Evolutionary conservation across 1,284 basidiomycete species (phyloP).

Genomic region (Mycena citricolor): DNA sequence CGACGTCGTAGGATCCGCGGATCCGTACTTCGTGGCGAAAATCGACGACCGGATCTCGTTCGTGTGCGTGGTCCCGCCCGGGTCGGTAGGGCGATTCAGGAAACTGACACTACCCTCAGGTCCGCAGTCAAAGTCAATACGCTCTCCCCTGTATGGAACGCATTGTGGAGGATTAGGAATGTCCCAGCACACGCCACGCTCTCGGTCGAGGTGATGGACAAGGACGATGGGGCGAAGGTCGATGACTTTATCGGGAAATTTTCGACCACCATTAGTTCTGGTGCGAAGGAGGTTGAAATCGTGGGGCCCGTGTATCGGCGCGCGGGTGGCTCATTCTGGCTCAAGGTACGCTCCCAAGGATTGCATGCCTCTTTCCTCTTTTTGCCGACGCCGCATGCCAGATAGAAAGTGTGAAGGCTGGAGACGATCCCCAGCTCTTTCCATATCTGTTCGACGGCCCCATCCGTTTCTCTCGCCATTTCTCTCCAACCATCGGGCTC

Average conservation of each 20-base stretch:
- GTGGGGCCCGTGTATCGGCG: conserved; percentile 48
- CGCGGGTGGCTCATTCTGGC: conserved; percentile 61
- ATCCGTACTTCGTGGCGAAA: conserved; percentile 72
- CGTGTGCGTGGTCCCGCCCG: conserved; percentile 45
- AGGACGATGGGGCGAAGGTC: conserved; percentile 55
- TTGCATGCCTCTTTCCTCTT: background rate
- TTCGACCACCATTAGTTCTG: conserved; percentile 48
- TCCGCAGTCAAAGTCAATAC: conserved; percentile 64
- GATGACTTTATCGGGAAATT: conserved; percentile 72
- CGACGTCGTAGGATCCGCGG: conserved; percentile 65
- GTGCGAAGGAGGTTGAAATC: conserved; percentile 62
- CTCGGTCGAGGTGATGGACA: conserved; percentile 60
- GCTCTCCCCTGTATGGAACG: conserved; percentile 70
- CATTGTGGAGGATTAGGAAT: conserved; percentile 67
- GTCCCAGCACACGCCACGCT: conserved; percentile 63
- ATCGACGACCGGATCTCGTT: conserved; percentile 62
- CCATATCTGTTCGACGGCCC: conserved; percentile 73
- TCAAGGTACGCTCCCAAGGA: conserved; percentile 57
- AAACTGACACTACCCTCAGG: conserved; percentile 38
- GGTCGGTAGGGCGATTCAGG: background rate
- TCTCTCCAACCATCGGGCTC: conserved; percentile 63
- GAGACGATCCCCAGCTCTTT: conserved; percentile 35
- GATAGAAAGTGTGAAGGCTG: conserved; percentile 33
- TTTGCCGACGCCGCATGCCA: conserved; percentile 20
- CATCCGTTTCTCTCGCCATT: conserved; percentile 66